A percentile compares a stretch with the other conserved stretches of the same genome.
Conservation (phyloP, 2,329 filamentous ascomycete species). For the Aureobasidium sp. region DNA sequence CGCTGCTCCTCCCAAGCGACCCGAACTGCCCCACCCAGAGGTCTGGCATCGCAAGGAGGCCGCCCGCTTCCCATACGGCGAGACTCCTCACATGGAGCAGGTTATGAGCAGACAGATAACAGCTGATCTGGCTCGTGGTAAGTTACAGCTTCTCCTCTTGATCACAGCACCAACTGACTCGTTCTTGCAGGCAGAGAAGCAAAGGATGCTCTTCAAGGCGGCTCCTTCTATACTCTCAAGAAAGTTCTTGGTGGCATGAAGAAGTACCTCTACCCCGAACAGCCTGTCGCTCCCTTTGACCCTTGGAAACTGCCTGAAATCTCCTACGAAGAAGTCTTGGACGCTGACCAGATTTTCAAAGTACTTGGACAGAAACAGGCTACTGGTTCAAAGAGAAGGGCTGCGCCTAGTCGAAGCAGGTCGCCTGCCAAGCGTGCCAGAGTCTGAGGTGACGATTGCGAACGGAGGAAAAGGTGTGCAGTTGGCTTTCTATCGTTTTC, state of each 20-base stretch:
- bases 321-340: not conserved
- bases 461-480: not conserved
- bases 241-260: not conserved
- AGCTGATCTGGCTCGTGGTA: slow-evolving; percentile 20
- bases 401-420: not conserved
- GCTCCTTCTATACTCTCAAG: not conserved
- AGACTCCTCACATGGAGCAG: slow-evolving; percentile 22
- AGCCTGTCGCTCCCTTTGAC: not conserved
- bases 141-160: not conserved
- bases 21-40: slow-evolving; percentile 19
- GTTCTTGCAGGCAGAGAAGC: not conserved
- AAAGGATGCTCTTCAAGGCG: not conserved
- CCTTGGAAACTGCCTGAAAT: not conserved
- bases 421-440: not conserved
- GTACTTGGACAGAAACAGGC: not conserved
- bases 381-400: not conserved
- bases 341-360: not conserved
- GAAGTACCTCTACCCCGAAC: not conserved
- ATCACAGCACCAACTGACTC: not conserved
- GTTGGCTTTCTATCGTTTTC: not conserved
- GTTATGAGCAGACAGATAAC: slow-evolving; percentile 21
- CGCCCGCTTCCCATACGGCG: slow-evolving; percentile 23
- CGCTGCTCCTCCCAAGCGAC: not conserved
- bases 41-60: slow-evolving; percentile 24
- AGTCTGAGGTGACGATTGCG: not conserved